Conservation (phyloP, 441 rosid species). For the Manihot esculenta region DNA sequence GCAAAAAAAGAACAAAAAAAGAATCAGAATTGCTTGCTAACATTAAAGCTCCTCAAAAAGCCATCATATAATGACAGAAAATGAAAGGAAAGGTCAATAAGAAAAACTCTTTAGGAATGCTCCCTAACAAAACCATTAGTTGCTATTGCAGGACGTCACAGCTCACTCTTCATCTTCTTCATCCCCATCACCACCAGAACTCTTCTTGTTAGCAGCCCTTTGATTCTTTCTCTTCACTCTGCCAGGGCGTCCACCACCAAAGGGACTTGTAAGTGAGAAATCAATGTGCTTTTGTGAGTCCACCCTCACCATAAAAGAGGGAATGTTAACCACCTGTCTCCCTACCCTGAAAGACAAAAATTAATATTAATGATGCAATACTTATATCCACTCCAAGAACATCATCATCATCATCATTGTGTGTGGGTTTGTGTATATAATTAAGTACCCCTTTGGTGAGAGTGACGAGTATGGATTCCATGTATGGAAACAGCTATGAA, state of each 20-base stretch:
- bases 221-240: conserved; percentile 34
- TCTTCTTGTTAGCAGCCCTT: conserved; percentile 31
- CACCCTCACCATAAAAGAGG: conserved; percentile 88
- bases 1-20: background rate
- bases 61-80: background rate
- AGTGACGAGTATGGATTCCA: background rate
- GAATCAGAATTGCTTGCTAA: background rate
- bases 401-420: too few relatives aligned
- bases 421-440: too few relatives aligned
- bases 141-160: background rate
- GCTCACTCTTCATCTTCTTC: conserved; percentile 26
- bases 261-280: conserved; percentile 36
- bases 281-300: conserved; percentile 43
- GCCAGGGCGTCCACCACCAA: conserved; percentile 31
- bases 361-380: too few relatives aligned
- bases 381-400: background rate
- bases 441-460: too few relatives aligned
- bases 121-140: background rate
- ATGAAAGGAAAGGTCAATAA: background rate
- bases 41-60: background rate
- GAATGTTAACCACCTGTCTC: conserved; percentile 83
- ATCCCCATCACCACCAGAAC: conserved; percentile 34
- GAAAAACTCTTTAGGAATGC: background rate
- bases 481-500: background rate
- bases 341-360: conserved; percentile 53